Base-by-base conservation (phyloP, 2,329 filamentous ascomycete genomes). In the Zasmidium angulare region DNA sequence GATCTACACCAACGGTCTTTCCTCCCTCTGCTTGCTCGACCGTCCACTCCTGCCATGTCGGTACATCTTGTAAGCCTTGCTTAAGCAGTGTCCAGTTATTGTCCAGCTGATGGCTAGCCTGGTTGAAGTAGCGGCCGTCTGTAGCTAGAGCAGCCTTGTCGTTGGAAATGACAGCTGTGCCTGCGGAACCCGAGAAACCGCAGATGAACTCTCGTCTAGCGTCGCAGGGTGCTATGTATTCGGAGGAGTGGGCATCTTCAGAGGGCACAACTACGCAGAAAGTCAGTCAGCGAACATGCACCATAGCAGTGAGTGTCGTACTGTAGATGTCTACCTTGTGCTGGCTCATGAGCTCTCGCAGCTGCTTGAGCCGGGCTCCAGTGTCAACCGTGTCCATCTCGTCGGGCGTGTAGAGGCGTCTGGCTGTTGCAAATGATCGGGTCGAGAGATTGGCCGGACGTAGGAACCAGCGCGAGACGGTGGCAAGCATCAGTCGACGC, bases 151-250 rank as follows among this genome's bases (percentile, higher is more conserved):
- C 91, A 17, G 95, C 95, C 75, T 93, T 93, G 53, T 91, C 88
- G 52, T 86, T 84, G 1, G 93, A 95, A 58, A 99, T 83, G 53
- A 99, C 88, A 43, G 93, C 95, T 64, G 91, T 96, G 59, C 95
- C 95, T 47, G 95, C 93, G 10, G 95, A 99, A 56, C 95, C 95
- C 59, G 91, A 91, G 76, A 99, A 99, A 23, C 95, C 93, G 62
- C 87, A 93, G 68, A 99, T 96, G 72, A 88, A 97, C 73, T 88
- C 91, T 81, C 95, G 88, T 67, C 95, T 87, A 62, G 85, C 93
- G 79, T 99, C 95, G 74, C 91, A 96, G n/a, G 89, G 87, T 53
- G 95, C 95, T 75, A 97, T 97, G 77, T 99, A 99, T 79, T 99
- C 95, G 67, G 93, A 98, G 68, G 93, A 91, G 75, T 99, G 95